Percentiles rank a stretch among this genome's conserved stretches.
Conservation (phyloP, 2,329 filamentous ascomycete species). For the Bimuria novae-zelandiae region DNA sequence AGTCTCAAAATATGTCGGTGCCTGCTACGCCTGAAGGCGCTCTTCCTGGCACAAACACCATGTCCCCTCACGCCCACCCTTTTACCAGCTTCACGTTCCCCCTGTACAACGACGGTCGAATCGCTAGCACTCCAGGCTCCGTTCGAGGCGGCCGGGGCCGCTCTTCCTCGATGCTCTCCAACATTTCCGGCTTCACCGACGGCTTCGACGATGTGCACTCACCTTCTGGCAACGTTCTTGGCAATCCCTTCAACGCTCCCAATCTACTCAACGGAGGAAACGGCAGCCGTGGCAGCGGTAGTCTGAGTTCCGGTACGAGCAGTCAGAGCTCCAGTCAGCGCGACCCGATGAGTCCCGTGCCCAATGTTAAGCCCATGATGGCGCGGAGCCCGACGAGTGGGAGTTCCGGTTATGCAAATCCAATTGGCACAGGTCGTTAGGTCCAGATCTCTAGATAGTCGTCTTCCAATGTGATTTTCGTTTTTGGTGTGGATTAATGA, state of each 20-base stretch:
- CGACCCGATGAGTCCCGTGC: slow-evolving; percentile 46
- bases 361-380: slow-evolving; percentile 40
- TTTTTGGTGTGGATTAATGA: slow-evolving; percentile 24
- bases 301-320: slow-evolving; percentile 50
- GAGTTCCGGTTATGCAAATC: slow-evolving; percentile 38
- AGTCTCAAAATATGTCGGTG: slow-evolving; percentile 44
- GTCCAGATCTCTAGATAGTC: slow-evolving; percentile 15
- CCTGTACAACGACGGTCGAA: slow-evolving; percentile 28
- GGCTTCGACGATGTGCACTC: slow-evolving; percentile 44
- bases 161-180: slow-evolving; percentile 58
- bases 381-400: slow-evolving; percentile 37
- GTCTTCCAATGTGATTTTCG: slow-evolving; percentile 31
- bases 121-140: slow-evolving; percentile 41
- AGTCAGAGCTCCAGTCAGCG: slow-evolving; percentile 45
- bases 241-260: slow-evolving; percentile 45
- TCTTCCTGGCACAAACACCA: slow-evolving; percentile 57
- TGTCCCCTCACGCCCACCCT: slow-evolving; percentile 40
- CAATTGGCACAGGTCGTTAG: slow-evolving; percentile 28
- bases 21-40: slow-evolving; percentile 64
- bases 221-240: slow-evolving; percentile 31
- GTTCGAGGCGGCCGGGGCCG: slow-evolving; percentile 50
- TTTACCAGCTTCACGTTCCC: slow-evolving; percentile 47
- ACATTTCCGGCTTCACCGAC: slow-evolving; percentile 57
- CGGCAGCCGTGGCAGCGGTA: slow-evolving; percentile 56
- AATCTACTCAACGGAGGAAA: slow-evolving; percentile 44